Evolutionary conservation across 2,329 filamentous ascomycete genomes (phyloP), one percentile per base, ranked within the genome.

Genomic region (Xylaria sp.): DNA sequence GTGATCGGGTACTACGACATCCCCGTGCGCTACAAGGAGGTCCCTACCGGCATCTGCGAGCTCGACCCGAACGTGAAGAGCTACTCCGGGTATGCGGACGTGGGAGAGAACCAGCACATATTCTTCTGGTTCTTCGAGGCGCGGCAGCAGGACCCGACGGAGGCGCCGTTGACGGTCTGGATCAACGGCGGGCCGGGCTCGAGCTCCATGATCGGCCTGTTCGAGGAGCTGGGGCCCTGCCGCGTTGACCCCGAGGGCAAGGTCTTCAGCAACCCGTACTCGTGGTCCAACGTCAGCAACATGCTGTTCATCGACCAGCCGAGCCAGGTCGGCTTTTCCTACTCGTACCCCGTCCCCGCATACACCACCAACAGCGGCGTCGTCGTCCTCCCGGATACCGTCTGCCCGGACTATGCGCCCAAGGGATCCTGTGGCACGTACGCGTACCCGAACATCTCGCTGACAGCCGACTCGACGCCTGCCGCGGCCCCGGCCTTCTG

Each of bases 231-330:
- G 5, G 79, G 79, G 0, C 79, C 79, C 0, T 80, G 79, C 66
- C 68, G 76, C 55, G 77, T 86, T 53, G 81, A 82, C 42, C 77
- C 81, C 61, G 76, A 80, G 33, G 78, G 81, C 57, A 76, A 81
- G 17, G 79, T 81, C 15, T 78, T 79, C 69, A 76, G 83, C 74
- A 90, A 90, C 73, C 85, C 86, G 4, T 85, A 87, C 77, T 83
- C 83, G 9, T 90, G 86, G 86, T 88, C 83, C 71, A 84, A 87
- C 66, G 83, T 83, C 29, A 86, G 83, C 39, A 89, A 89, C 73
- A 79, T 90, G 73, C 78, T 90, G 10, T 90, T 89, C 77, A 79
- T 90, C 58, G 86, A 86, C 61, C 87, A 90, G 76, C 87, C 87
- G 10, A 79, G 86, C n/a, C 85, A 85, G 38, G 83, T 84, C 31